Conservation (phyloP, 2,329 filamentous ascomycete species). For the Colletotrichum theobromicola region DNA sequence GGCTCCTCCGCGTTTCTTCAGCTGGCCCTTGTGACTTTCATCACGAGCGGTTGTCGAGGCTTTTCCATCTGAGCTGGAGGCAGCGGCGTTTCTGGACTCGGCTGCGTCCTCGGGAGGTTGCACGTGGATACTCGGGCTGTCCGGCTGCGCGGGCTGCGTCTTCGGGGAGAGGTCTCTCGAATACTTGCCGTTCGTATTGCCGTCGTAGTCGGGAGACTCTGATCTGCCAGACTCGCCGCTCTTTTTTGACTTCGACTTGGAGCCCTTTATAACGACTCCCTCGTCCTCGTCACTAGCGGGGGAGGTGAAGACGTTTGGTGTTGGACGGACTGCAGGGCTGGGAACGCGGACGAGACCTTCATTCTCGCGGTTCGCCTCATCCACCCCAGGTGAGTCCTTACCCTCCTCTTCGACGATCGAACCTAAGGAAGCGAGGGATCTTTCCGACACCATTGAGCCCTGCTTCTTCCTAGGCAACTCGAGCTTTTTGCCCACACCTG, state of each 20-base stretch:
- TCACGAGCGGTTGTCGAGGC: neutral
- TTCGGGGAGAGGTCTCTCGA: neutral
- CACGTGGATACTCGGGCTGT: neutral
- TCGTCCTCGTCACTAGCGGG: slow-evolving; percentile 45
- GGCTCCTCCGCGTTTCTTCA: slow-evolving; percentile 21
- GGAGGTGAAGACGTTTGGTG: slow-evolving; percentile 23
- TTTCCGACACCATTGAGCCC: slow-evolving; percentile 32
- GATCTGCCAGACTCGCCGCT: neutral
- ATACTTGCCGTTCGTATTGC: slow-evolving; percentile 6
- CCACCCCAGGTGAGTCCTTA: slow-evolving; percentile 19
- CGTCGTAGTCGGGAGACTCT: neutral
- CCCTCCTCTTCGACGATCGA: slow-evolving; percentile 49
- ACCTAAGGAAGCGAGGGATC: slow-evolving; percentile 45
- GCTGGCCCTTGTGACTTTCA: slow-evolving; percentile 2
- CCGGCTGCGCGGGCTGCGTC: neutral
- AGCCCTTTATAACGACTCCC: slow-evolving; percentile 39
- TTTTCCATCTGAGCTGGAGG: neutral
- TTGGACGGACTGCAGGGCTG: slow-evolving; percentile 29
- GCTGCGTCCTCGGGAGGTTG: slow-evolving; percentile 10
- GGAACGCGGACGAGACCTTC: slow-evolving; percentile 28
- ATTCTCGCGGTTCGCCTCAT: slow-evolving; percentile 14
- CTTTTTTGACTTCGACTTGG: slow-evolving; percentile 16
- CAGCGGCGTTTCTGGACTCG: neutral
- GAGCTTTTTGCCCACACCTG: slow-evolving; percentile 32
- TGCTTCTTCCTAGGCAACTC: slow-evolving; percentile 30